Evolutionary conservation across 129 eudicot species (phyloP).

Genomic region (Flaveria brownii): DNA sequence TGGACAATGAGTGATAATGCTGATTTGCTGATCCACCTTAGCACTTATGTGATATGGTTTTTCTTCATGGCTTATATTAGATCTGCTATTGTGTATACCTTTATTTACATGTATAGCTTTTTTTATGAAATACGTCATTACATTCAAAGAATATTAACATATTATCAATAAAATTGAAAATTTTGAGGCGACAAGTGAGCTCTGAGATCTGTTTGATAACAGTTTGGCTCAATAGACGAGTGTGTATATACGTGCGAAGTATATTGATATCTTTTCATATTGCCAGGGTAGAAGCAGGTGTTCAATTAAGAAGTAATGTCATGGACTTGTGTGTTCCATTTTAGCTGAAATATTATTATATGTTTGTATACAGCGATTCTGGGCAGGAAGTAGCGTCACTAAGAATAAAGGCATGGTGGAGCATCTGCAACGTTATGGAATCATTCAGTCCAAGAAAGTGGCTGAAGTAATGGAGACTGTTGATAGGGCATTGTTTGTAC

Average conservation of each 20-base stretch:
- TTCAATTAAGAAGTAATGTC: conserved; percentile 24
- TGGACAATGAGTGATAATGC: not conserved
- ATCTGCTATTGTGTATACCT: not conserved
- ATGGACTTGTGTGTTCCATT: conserved; percentile 1
- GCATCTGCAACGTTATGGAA: conserved; percentile 63
- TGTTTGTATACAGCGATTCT: conserved; percentile 59
- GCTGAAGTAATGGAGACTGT: conserved; percentile 81
- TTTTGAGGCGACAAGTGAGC: not conserved
- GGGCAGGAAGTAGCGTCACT: conserved; percentile 51
- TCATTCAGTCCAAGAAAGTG: conserved; percentile 69
- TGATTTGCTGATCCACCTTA: conserved; percentile 5
- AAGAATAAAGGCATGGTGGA: conserved; percentile 74
- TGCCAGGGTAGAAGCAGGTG: not conserved
- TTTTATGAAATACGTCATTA: not conserved
- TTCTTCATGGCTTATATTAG: not conserved
- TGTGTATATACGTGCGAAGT: not conserved
- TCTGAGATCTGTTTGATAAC: not conserved
- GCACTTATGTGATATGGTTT: conserved; percentile 10
- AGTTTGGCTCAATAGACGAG: not conserved
- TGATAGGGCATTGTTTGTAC: conserved; percentile 95
- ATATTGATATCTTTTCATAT: not conserved
- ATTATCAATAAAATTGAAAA: not conserved
- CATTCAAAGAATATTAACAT: not conserved
- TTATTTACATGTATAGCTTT: conserved; percentile 5
- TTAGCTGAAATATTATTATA: conserved; percentile 15